Base-by-base conservation (phyloP, 1,284 basidiomycete genomes). In the Irpex lacteus region DNA sequence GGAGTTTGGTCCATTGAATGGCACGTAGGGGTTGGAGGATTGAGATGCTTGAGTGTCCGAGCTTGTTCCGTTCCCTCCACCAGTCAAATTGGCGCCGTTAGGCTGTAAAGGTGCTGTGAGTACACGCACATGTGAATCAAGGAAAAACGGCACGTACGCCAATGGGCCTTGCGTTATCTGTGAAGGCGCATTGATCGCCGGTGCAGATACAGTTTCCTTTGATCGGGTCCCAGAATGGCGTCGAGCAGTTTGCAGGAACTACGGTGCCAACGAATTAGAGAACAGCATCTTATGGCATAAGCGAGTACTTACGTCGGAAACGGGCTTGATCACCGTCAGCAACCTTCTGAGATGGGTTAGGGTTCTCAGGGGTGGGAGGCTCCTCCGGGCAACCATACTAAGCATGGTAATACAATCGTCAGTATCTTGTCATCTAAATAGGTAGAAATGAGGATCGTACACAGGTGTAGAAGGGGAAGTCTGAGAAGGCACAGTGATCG, bases 391-490 rank as follows among this genome's bases (percentile, higher is more conserved):
- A 93, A 53, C 90, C 90, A 70, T 92, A 93, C 88, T 89, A 67
- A 7, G 64, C 19, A 38, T 50, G 36, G 63, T 15, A 58, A 36
- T 18, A 60, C 32, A 49, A 5, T 57, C 18, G 50, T n/a, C 32
- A 15, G 19, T 9, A 9, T 15, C 32, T 38, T 26, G 4, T 34
- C n/a, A 15, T 26, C 21, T 26, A 26, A 26, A 26, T 26, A 26
- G 21, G 21, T 26, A 26, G 21, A 26, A 26, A 26, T 26, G 21
- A 26, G 21, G 21, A 26, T 26, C 84, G 64, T 76, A 89, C 88
- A 73, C 91, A 93, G 57, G 89, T 91, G 69, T 79, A 88, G 81
- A 90, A 92, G 4, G 91, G 90, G 79, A 90, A 92, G 71, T 91
- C 89, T 4, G 81, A 67, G 77, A 92, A 92, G 9, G 78, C 74